Conservation (phyloP, 1,284 basidiomycete species). For the Tilletiaria anomala region DNA sequence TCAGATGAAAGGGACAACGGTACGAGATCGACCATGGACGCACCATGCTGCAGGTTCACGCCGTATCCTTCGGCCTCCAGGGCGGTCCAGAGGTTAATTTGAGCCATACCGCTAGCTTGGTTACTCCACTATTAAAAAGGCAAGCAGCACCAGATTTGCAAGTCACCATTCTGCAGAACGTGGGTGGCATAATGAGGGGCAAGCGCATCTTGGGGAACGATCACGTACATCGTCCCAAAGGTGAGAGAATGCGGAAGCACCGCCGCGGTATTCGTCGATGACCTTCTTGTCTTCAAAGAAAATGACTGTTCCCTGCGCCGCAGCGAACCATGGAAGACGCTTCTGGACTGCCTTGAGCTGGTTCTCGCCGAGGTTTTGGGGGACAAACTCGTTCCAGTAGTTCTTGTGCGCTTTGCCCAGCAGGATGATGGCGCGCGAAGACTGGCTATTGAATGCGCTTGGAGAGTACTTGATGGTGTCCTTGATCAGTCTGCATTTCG, state of each 20-base stretch:
- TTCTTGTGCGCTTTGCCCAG: constrained; percentile 41
- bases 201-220: constrained; percentile 3
- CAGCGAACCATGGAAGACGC: constrained; percentile 38
- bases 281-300: constrained; percentile 37
- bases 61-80: constrained; percentile 43
- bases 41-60: constrained; percentile 41
- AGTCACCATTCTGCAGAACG: not conserved
- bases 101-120: constrained; percentile 37
- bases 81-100: constrained; percentile 43
- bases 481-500: not conserved
- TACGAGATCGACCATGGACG: constrained; percentile 15
- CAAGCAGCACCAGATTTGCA: not conserved
- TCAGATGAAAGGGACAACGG: constrained; percentile 4
- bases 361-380: constrained; percentile 16
- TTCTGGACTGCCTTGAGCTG: constrained; percentile 3
- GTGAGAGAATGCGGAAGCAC: constrained; percentile 40
- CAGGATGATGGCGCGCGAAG: constrained; percentile 22
- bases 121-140: constrained; percentile 7
- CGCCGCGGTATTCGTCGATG: constrained; percentile 34
- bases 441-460: constrained; percentile 1
- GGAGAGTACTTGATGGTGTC: not conserved
- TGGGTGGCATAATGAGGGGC: not conserved
- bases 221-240: constrained; percentile 38
- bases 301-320: constrained; percentile 43
- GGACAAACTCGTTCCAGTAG: constrained; percentile 41